Percentiles rank a stretch among this genome's conserved stretches.
These are phyloP conservation scores for Hanseniaspora lachancei DNA, from an alignment of 805 yeast genomes.

Conservation along the genomic window DNA sequence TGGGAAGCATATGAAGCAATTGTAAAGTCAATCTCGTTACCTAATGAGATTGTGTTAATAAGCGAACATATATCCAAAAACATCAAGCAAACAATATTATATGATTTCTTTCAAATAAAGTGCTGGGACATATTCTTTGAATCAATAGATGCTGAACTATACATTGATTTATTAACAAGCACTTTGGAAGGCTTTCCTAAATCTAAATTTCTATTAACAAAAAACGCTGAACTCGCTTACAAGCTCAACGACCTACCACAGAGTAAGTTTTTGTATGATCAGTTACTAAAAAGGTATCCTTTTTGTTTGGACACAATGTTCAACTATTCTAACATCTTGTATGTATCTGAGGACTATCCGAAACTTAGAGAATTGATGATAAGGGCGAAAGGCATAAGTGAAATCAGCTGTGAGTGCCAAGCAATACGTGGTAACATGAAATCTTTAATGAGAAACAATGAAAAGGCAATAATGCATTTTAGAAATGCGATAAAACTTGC, in stretches of 20 bases:
- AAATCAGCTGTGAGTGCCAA: conserved; percentile 85
- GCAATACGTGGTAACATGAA: conserved; percentile 89
- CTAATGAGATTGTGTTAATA: conserved; percentile 44
- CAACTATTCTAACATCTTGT: conserved; percentile 83
- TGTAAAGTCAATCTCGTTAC: conserved; percentile 42
- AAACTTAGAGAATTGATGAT: conserved; percentile 82
- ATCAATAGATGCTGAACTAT: conserved; percentile 42
- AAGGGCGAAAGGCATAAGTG: conserved; percentile 66
- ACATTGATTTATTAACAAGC: conserved; percentile 37
- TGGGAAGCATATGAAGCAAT: conserved; percentile 93
- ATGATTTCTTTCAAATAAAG: conserved; percentile 50
- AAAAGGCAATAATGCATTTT: conserved; percentile 84
- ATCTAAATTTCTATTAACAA: conserved; percentile 62
- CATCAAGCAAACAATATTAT: conserved; percentile 26
- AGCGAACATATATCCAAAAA: conserved; percentile 29
- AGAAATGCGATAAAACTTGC: conserved; percentile 76
- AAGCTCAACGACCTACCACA: conserved; percentile 74
- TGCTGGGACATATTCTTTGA: conserved; percentile 60
- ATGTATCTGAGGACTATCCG: conserved; percentile 80
- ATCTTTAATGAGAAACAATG: conserved; percentile 84
- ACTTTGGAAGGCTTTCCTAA: conserved; percentile 51
- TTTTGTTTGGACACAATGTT: conserved; percentile 82
- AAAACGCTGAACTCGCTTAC: conserved; percentile 68
- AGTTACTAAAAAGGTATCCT: conserved; percentile 61
- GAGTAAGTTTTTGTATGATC: conserved; percentile 70